Conservation (phyloP, 495 filamentous ascomycete species). For the Daldinia vernicosa region DNA sequence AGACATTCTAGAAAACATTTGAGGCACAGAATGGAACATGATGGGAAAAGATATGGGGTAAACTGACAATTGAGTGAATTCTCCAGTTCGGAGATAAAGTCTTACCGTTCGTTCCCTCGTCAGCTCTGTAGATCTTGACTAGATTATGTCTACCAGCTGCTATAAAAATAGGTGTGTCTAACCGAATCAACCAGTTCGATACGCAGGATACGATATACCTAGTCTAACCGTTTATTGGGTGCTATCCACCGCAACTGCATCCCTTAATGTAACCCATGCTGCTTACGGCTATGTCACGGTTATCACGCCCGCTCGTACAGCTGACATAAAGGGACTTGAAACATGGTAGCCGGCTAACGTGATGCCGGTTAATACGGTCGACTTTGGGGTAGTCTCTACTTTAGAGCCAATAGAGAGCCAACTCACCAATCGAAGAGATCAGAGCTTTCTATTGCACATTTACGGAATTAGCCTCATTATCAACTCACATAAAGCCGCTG, state of each 20-base stretch:
- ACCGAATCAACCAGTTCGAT: background rate
- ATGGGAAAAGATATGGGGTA: slow-evolving; percentile 1
- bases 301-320: background rate
- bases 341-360: background rate
- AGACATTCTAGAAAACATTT: slow-evolving; percentile 3
- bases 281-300: slow-evolving; percentile 4
- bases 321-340: slow-evolving; percentile 1
- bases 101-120: background rate
- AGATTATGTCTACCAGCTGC: background rate
- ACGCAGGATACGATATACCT: slow-evolving; percentile 4
- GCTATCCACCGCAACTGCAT: background rate
- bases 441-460: background rate
- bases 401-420: background rate
- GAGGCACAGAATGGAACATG: slow-evolving; percentile 4
- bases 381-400: background rate
- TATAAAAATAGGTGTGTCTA: slow-evolving; percentile 12
- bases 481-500: background rate
- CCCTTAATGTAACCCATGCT: slow-evolving; percentile 11
- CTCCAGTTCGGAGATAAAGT: slow-evolving; percentile 7
- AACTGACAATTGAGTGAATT: background rate
- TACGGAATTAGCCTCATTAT: background rate
- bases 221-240: background rate
- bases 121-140: slow-evolving; percentile 5
- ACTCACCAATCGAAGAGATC: background rate
- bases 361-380: background rate